Base-by-base conservation (phyloP, 129 eudicot species). In the Saussurea involucrata region DNA sequence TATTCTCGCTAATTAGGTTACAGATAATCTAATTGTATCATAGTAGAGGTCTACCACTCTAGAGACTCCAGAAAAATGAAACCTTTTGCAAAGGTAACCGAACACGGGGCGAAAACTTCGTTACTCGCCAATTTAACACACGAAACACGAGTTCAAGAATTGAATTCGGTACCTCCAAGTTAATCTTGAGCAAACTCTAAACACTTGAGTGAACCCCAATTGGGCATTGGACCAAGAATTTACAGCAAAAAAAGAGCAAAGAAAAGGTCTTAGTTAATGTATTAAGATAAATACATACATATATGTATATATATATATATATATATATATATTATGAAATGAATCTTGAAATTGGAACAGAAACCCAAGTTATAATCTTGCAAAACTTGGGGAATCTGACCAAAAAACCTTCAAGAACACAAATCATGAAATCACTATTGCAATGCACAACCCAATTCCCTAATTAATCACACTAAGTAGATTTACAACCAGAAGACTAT, bases 291-390 rank as follows among this genome's bases (percentile, higher is more conserved):
- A 18, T 36, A 4, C 15, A 34, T 13, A 40, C 21, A 13, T 24
- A 60, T 5, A 22, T 15, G 15, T n/a, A n/a, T n/a, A n/a, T n/a
- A n/a, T n/a, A n/a, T n/a, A n/a, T n/a, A n/a, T n/a, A n/a, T n/a
- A n/a, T n/a, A n/a, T n/a, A n/a, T n/a, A n/a, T n/a, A n/a, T n/a
- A n/a, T n/a, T n/a, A n/a, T n/a, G n/a, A n/a, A n/a, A n/a, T n/a
- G n/a, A n/a, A n/a, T n/a, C n/a, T n/a, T n/a, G n/a, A n/a, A n/a
- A n/a, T n/a, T n/a, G n/a, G n/a, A n/a, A n/a, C n/a, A n/a, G 44
- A 24, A 78, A 0, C 53, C 65, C 49, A 34, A 78, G 71, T 70
- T 78, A 27, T 31, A 63, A 40, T 78, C 40, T 70, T 40, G 34
- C 66, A 78, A 76, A 76, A 31, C 1, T 60, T 73, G 33, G 31